Evolutionary conservation across 176 grass and related monocot genomes (phyloP).

Genomic region (Leersia perrieri): DNA sequence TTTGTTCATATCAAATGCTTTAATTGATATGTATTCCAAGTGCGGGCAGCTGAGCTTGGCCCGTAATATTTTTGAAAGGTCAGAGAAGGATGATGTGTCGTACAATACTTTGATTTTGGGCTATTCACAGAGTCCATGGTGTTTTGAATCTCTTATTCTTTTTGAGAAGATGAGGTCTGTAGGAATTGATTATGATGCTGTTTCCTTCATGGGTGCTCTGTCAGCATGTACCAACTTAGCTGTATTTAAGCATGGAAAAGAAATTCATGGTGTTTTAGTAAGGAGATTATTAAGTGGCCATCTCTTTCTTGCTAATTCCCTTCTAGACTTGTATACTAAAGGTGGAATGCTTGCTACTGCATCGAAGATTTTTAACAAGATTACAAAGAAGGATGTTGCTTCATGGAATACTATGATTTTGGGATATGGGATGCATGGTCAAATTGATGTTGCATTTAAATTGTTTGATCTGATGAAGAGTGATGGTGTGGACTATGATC

Average conservation of each 20-base stretch:
- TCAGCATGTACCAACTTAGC: conserved; percentile 72
- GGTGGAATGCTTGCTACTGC: conserved; percentile 65
- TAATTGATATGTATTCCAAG: conserved; percentile 89
- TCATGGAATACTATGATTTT: conserved; percentile 89
- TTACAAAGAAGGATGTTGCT: conserved; percentile 53
- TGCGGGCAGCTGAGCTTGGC: conserved; percentile 60
- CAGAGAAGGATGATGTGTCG: conserved; percentile 72
- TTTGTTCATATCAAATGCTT: conserved; percentile 75
- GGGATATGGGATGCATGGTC: conserved; percentile 69
- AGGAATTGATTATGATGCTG: conserved; percentile 65
- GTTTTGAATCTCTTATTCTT: conserved; percentile 58
- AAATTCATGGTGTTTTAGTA: conserved; percentile 67
- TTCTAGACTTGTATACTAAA: conserved; percentile 75
- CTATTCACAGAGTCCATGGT: conserved; percentile 56
- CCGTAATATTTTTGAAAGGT: conserved; percentile 53
- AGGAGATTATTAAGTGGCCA: conserved; percentile 50
- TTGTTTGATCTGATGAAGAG: conserved; percentile 75
- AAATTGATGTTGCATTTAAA: conserved; percentile 58
- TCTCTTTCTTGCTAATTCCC: conserved; percentile 66
- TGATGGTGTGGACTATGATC: conserved; percentile 61
- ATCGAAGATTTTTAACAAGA: conserved; percentile 61
- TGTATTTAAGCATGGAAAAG: conserved; percentile 74
- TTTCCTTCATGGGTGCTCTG: conserved; percentile 76
- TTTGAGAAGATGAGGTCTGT: conserved; percentile 60
- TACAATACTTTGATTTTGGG: conserved; percentile 86